Conservation (phyloP, 2,329 filamentous ascomycete species). For the Aulographum hederae region DNA sequence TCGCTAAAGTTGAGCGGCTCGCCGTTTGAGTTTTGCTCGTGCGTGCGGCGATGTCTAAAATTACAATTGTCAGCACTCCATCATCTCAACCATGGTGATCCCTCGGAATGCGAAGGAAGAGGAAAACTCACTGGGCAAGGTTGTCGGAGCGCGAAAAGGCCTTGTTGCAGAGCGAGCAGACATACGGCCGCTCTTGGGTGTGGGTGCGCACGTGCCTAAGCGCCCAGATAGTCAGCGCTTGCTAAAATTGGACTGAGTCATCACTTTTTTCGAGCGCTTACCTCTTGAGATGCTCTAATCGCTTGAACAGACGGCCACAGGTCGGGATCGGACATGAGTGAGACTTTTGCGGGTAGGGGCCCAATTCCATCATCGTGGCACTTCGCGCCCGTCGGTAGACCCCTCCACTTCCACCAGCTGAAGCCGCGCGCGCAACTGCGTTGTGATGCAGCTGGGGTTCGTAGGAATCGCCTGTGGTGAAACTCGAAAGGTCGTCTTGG, state of each 20-base stretch:
- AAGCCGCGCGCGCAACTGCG: constrained; percentile 38
- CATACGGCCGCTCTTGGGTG: constrained; percentile 96
- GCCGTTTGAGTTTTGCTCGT: constrained; percentile 53
- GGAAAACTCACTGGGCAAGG: constrained; percentile 66
- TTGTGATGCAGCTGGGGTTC: constrained; percentile 35
- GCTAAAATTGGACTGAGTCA: constrained; percentile 15
- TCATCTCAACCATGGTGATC: constrained; percentile 6
- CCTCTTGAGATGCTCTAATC: constrained; percentile 97
- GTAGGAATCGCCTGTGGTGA: constrained; percentile 32
- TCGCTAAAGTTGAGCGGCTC: constrained; percentile 48
- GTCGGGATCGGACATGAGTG: constrained; percentile 99
- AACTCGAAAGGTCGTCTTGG: constrained; percentile 48
- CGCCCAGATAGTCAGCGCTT: constrained; percentile 27
- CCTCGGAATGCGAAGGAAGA: constrained; percentile 1
- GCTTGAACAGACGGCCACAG: constrained; percentile 93
- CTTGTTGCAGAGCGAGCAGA: constrained; percentile 96
- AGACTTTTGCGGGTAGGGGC: constrained; percentile 91
- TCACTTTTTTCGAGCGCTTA: constrained; percentile 34
- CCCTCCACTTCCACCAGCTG: constrained; percentile 42
- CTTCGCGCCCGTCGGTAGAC: constrained; percentile 81
- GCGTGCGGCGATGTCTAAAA: constrained; percentile 51
- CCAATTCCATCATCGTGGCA: constrained; percentile 90
- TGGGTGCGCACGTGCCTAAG: constrained; percentile 93
- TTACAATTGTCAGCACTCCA: constrained; percentile 19
- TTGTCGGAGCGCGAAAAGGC: constrained; percentile 98